Percentiles rank a stretch among this genome's conserved stretches.
These are phyloP conservation scores for Lepidopterella palustris DNA, from an alignment of 495 filamentous ascomycete species.

Conservation along the genomic window DNA sequence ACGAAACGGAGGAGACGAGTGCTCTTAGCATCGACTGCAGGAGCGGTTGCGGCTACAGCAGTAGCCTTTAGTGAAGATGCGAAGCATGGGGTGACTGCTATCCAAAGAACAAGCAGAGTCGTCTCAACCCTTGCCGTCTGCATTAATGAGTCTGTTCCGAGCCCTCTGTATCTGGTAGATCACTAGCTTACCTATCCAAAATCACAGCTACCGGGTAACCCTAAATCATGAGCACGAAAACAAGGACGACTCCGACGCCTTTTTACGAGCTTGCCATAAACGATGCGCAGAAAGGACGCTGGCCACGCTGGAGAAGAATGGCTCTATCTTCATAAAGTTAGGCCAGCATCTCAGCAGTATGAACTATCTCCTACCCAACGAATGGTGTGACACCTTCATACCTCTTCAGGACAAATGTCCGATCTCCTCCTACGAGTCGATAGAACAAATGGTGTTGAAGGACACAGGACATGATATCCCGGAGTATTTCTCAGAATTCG, in stretches of 20 bases:
- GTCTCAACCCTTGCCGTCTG: slow-evolving; percentile 65
- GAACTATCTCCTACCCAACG: slow-evolving; percentile 86
- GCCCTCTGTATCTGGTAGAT: background rate
- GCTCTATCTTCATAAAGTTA: slow-evolving; percentile 96
- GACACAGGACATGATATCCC: slow-evolving; percentile 77
- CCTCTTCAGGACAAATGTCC: slow-evolving; percentile 95
- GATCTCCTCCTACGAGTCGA: slow-evolving; percentile 82
- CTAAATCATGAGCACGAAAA: slow-evolving; percentile 58
- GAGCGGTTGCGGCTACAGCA: slow-evolving; percentile 49
- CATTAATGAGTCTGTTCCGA: slow-evolving; percentile 80
- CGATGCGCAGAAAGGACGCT: slow-evolving; percentile 87
- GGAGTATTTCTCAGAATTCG: slow-evolving; percentile 81
- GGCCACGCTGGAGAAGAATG: slow-evolving; percentile 83
- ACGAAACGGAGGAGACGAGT: slow-evolving; percentile 27
- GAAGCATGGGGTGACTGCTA: slow-evolving; percentile 66
- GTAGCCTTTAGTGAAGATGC: slow-evolving; percentile 64
- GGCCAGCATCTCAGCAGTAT: slow-evolving; percentile 95
- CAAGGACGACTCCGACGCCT: slow-evolving; percentile 52
- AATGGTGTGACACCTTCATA: slow-evolving; percentile 96
- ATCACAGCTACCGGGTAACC: slow-evolving; percentile 38
- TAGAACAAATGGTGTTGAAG: slow-evolving; percentile 72
- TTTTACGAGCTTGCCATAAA: slow-evolving; percentile 83
- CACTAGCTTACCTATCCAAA: background rate
- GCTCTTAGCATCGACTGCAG: slow-evolving; percentile 47
- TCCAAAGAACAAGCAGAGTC: slow-evolving; percentile 74